A percentile compares a stretch with the other conserved stretches of the same genome.
These are phyloP conservation scores for Paramecium tetraurelia DNA, from an alignment of 73 alveolate species.

Conservation along the genomic window DNA sequence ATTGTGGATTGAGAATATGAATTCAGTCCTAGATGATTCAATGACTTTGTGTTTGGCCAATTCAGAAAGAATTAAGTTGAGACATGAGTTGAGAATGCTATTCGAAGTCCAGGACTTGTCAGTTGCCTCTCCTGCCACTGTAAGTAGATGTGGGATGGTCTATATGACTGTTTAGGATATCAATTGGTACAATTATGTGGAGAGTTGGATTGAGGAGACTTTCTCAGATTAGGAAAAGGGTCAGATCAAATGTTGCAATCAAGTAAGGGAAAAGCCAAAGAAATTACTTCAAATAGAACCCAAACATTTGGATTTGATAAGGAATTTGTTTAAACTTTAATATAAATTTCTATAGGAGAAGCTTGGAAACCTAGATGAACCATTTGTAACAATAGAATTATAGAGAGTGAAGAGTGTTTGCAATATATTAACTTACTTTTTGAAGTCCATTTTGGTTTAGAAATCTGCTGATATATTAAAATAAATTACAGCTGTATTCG, in stretches of 20 bases:
- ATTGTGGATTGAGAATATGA: constrained; percentile 99
- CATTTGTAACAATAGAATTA: constrained; percentile 65
- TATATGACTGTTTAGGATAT: constrained; percentile 75
- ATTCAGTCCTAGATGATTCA: constrained; percentile 99
- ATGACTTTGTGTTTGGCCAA: constrained; percentile 95
- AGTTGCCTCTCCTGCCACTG: constrained; percentile 99
- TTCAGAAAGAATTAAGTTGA: constrained; percentile 98
- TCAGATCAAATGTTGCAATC: neutral
- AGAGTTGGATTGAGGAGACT: constrained; percentile 83
- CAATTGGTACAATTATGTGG: constrained; percentile 83
- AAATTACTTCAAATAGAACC: neutral
- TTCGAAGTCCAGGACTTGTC: constrained; percentile 73
- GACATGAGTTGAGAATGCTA: constrained; percentile 83
- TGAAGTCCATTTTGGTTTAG: neutral
- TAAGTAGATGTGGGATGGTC: constrained; percentile 99
- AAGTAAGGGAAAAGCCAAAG: neutral
- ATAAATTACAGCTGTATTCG: constrained; percentile 63
- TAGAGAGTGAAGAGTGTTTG: constrained; percentile 71
- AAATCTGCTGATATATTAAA: constrained; percentile 70
- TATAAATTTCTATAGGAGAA: neutral
- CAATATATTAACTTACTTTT: constrained; percentile 61
- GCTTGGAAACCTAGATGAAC: constrained; percentile 61
- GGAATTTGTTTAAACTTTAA: neutral
- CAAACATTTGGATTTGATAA: neutral
- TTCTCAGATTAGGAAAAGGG: neutral